Evolutionary conservation across 2,329 filamentous ascomycete genomes (phyloP).

Genomic region (Penicillium sp.): DNA sequence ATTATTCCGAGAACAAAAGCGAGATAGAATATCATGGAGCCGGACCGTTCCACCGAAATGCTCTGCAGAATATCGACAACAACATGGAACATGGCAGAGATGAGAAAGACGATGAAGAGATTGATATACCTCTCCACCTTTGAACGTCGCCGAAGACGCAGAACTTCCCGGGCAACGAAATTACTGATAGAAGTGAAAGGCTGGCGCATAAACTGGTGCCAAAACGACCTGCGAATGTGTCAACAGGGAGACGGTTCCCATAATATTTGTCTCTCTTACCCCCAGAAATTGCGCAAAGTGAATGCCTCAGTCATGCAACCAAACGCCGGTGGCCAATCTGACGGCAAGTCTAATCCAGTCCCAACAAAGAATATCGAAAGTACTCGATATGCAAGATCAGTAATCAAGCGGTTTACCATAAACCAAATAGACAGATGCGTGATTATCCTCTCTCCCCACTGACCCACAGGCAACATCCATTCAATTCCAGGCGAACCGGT

Average conservation of each 20-base stretch:
- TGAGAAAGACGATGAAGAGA: conserved; percentile 6
- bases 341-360: conserved; percentile 2
- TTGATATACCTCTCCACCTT: conserved; percentile 7
- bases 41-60: neutral
- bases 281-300: conserved; percentile 24
- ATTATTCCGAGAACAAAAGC: conserved; percentile 7
- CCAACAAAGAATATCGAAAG: conserved; percentile 19
- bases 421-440: conserved; percentile 15
- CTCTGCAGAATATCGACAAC: conserved; percentile 8
- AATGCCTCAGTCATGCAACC: conserved; percentile 22
- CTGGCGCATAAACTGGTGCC: conserved; percentile 12
- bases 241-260: neutral
- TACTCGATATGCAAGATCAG: conserved; percentile 19
- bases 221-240: conserved; percentile 10
- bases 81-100: conserved; percentile 7
- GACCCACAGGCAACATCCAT: conserved; percentile 8
- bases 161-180: neutral
- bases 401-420: conserved; percentile 11
- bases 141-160: neutral
- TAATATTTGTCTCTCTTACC: neutral
- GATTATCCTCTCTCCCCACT: conserved; percentile 11
- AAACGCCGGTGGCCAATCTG: conserved; percentile 26
- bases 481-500: neutral
- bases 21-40: conserved; percentile 9
- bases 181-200: conserved; percentile 8